These are phyloP conservation scores for Penicillium sclerotiorum DNA, from an alignment of 2,329 filamentous ascomycete genomes.

Conservation along the genomic window DNA sequence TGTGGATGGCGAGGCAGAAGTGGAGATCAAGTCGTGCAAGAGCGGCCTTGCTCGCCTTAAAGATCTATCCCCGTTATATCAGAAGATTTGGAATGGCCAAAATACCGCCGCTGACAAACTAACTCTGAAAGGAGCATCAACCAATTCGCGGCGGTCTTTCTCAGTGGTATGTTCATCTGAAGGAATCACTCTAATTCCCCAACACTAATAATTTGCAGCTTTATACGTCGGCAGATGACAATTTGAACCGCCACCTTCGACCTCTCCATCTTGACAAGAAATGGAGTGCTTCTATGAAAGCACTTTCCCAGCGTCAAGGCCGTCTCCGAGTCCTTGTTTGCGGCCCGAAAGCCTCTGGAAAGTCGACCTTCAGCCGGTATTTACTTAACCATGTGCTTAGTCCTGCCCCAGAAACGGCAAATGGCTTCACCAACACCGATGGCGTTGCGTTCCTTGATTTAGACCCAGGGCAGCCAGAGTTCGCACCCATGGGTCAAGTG, in stretches of 20 bases:
- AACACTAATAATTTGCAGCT: too few species aligned
- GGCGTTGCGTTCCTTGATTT: conserved; percentile 60
- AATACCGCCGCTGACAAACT: conserved; percentile 37
- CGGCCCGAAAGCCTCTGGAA: conserved; percentile 60
- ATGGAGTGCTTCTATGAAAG: conserved; percentile 49
- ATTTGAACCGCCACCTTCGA: conserved; percentile 43
- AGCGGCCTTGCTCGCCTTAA: conserved; percentile 49
- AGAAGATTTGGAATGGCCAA: conserved; percentile 54
- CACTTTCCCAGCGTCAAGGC: conserved; percentile 44
- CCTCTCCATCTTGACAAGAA: conserved; percentile 48
- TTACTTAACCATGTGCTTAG: conserved; percentile 58
- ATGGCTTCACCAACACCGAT: conserved; percentile 33
- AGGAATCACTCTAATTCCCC: too few species aligned
- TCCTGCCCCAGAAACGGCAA: conserved; percentile 37
- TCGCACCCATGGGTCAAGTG: conserved; percentile 60
- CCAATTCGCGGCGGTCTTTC: conserved; percentile 38
- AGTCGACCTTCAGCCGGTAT: conserved; percentile 61
- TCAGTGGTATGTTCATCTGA: conserved; percentile 46
- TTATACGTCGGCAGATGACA: conserved; percentile 46
- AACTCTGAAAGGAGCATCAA: conserved; percentile 30
- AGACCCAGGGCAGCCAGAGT: conserved; percentile 63
- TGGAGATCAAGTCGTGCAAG: conserved; percentile 52
- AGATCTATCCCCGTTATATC: conserved; percentile 55
- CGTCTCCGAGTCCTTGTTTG: conserved; percentile 52
- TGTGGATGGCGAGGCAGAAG: conserved; percentile 47